Evolutionary conservation across 2,329 filamentous ascomycete genomes (phyloP).

Genomic region (Colletotrichum chlorophyti): DNA sequence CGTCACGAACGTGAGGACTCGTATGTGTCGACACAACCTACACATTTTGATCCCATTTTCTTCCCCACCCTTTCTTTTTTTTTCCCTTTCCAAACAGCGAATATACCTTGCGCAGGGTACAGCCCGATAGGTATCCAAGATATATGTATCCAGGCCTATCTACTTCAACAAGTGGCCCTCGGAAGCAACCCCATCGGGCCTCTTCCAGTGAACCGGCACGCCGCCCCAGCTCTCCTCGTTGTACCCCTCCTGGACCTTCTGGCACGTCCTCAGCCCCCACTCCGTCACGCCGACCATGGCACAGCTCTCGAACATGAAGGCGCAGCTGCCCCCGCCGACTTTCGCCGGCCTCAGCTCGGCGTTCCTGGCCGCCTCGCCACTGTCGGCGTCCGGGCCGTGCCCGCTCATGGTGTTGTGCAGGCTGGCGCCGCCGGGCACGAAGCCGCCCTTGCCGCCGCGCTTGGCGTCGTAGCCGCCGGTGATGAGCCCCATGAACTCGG

Average conservation of each 20-base stretch:
- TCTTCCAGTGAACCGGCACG: slow-evolving; percentile 67
- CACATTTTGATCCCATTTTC: no score
- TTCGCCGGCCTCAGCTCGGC: slow-evolving; percentile 61
- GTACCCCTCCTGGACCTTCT: slow-evolving; percentile 70
- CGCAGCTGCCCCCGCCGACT: slow-evolving; percentile 67
- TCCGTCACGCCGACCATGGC: slow-evolving; percentile 76
- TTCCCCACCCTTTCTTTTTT: no score
- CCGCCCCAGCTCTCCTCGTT: slow-evolving; percentile 83
- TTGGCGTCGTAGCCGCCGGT: slow-evolving; percentile 68
- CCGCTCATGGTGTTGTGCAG: slow-evolving; percentile 77
- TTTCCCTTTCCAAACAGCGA: no score
- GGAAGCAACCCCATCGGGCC: slow-evolving; percentile 40
- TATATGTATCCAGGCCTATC: no score
- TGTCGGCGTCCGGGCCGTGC: slow-evolving; percentile 66
- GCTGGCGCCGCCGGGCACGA: slow-evolving; percentile 65
- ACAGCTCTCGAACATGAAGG: slow-evolving; percentile 74
- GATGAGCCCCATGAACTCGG: slow-evolving; percentile 70
- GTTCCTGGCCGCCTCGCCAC: slow-evolving; percentile 62
- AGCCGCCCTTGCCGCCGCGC: slow-evolving; percentile 57
- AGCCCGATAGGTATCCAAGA: no score
- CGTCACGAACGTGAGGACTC: no score
- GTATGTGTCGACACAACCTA: no score
- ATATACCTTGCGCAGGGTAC: no score
- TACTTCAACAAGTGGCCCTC: slow-evolving; percentile 39
- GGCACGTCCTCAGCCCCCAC: slow-evolving; percentile 68